Evolutionary conservation across 306 rosid species (phyloP).

Genomic region (Inga oerstediana): DNA sequence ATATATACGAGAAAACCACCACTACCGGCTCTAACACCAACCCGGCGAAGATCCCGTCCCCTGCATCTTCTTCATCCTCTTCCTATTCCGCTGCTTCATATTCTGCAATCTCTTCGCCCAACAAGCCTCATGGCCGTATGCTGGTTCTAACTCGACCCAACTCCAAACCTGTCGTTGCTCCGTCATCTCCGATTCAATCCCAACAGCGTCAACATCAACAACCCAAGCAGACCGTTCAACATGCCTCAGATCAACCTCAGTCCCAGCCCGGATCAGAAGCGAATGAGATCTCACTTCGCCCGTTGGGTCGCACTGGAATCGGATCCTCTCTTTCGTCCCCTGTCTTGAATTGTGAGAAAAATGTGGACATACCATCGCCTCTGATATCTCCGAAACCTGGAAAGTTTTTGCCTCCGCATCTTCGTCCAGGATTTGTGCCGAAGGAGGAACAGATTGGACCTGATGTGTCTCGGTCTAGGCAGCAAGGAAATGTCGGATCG

Average conservation of each 20-base stretch:
- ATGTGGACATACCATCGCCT: conserved; percentile 33
- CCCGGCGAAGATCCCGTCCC: conserved; percentile 37
- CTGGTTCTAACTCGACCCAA: conserved; percentile 73
- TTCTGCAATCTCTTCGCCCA: conserved; percentile 65
- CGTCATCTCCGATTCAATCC: conserved; percentile 26
- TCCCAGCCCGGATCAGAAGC: conserved; percentile 45
- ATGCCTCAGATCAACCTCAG: conserved; percentile 36
- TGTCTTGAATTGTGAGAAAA: conserved; percentile 38
- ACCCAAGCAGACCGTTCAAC: conserved; percentile 31
- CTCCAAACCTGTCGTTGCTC: conserved; percentile 42
- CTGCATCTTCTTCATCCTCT: conserved; percentile 39
- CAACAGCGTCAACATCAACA: neutral
- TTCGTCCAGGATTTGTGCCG: conserved; percentile 70
- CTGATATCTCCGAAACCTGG: conserved; percentile 42
- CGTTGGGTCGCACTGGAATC: conserved; percentile 60
- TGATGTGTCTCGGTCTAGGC: conserved; percentile 40
- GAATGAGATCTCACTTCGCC: conserved; percentile 73
- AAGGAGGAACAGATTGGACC: conserved; percentile 50
- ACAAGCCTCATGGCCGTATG: conserved; percentile 79
- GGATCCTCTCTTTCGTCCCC: conserved; percentile 36
- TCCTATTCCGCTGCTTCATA: conserved; percentile 57
- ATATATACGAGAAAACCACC: conserved; percentile 64
- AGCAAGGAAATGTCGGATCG: conserved; percentile 35
- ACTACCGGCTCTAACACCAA: conserved; percentile 30
- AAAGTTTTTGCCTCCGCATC: conserved; percentile 88